These are phyloP conservation scores for Cadophora luteo-olivacea DNA, from an alignment of 2,329 filamentous ascomycete genomes.

Conservation along the genomic window DNA sequence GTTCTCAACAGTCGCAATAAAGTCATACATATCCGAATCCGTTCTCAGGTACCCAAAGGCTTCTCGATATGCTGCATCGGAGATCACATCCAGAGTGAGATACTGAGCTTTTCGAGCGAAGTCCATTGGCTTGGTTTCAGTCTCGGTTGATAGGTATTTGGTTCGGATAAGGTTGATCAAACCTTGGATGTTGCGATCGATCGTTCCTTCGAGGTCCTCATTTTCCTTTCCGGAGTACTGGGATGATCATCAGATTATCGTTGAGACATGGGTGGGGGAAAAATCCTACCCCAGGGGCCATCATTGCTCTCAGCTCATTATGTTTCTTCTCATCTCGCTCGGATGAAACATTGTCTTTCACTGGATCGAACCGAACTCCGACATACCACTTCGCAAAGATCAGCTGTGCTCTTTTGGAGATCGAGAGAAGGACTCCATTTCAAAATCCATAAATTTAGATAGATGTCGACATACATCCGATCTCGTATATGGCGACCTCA, in stretches of 20 bases:
- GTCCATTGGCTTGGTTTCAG: conserved; percentile 51
- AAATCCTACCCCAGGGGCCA: conserved; percentile 54
- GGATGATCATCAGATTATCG: neutral
- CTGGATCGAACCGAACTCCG: conserved; percentile 57
- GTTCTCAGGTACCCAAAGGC: conserved; percentile 56
- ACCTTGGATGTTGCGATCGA: conserved; percentile 48
- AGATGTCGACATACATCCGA: conserved; percentile 15
- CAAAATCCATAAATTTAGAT: too few relatives aligned
- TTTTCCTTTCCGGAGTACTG: conserved; percentile 60
- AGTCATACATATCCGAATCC: conserved; percentile 56
- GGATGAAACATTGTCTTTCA: conserved; percentile 60
- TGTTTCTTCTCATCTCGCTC: conserved; percentile 55
- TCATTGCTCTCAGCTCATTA: conserved; percentile 52
- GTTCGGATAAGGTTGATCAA: conserved; percentile 27
- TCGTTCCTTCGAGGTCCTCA: conserved; percentile 53
- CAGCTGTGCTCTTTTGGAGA: neutral
- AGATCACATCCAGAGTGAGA: conserved; percentile 62
- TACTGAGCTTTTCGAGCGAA: conserved; percentile 58
- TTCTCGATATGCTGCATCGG: conserved; percentile 58
- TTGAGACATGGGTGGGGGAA: neutral
- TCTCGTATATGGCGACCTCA: conserved; percentile 35
- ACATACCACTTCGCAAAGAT: conserved; percentile 43
- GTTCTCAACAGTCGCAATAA: conserved; percentile 45
- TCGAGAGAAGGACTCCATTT: too few relatives aligned
- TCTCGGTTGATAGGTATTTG: conserved; percentile 47